These are phyloP conservation scores for Blastocystis sp. DNA, from an alignment of 352 stramenopile genomes.

Conservation along the genomic window DNA sequence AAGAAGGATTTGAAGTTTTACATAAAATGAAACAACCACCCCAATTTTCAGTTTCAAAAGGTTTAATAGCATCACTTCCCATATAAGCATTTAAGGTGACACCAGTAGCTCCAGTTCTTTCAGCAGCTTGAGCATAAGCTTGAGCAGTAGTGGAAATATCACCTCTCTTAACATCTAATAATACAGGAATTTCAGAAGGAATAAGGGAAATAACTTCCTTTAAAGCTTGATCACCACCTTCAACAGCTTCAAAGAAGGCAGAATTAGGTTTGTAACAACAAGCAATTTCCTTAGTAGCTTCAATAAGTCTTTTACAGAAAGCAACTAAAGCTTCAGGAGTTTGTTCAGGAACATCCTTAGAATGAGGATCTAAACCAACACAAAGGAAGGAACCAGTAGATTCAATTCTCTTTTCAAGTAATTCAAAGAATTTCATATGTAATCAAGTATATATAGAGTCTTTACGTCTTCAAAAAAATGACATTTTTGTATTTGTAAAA, in stretches of 20 bases:
- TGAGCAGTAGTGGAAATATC: constrained; percentile 90
- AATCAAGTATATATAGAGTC: too few species aligned
- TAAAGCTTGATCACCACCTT: constrained; percentile 64
- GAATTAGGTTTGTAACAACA: constrained; percentile 94
- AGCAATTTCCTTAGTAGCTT: constrained; percentile 69
- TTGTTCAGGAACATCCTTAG: constrained; percentile 52
- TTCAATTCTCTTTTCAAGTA: constrained; percentile 59
- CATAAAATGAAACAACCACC: constrained; percentile 85
- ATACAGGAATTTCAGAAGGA: constrained; percentile 69
- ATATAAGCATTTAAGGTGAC: constrained; percentile 94
- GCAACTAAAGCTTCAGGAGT: constrained; percentile 65
- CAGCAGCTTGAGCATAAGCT: constrained; percentile 73
- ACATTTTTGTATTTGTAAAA: too few species aligned
- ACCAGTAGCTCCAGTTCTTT: constrained; percentile 68
- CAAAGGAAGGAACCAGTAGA: constrained; percentile 81
- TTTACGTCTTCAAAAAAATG: too few species aligned
- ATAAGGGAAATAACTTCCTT: constrained; percentile 55
- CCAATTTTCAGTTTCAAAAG: constrained; percentile 69
- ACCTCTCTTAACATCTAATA: constrained; percentile 90
- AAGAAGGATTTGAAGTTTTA: constrained; percentile 93
- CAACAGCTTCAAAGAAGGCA: constrained; percentile 84
- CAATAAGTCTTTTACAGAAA: constrained; percentile 81
- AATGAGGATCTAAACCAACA: constrained; percentile 86
- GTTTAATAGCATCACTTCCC: constrained; percentile 83
- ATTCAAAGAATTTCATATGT: constrained; percentile 63